Evolutionary conservation across 2,329 filamentous ascomycete species (phyloP).

Genomic region (Epichloe amarillans): DNA sequence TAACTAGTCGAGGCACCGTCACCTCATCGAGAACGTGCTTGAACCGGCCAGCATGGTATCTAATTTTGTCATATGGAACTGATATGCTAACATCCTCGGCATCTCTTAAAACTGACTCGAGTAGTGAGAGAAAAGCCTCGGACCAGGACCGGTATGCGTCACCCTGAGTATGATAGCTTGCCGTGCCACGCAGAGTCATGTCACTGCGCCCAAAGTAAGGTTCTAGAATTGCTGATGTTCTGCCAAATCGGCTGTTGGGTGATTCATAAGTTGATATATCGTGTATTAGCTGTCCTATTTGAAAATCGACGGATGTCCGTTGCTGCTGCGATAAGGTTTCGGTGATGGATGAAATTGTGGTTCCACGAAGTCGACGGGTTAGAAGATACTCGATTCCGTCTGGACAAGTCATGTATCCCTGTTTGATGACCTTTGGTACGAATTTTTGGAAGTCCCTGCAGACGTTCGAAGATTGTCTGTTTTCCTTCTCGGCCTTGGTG

Average conservation of each 20-base stretch:
- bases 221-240: constrained; percentile 14
- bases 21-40: constrained; percentile 38
- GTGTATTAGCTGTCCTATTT: constrained; percentile 33
- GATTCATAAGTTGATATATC: constrained; percentile 30
- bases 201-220: background rate
- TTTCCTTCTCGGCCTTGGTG: background rate
- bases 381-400: constrained; percentile 29
- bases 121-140: constrained; percentile 39
- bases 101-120: constrained; percentile 44
- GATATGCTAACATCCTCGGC: constrained; percentile 46
- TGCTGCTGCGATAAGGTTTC: constrained; percentile 21
- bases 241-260: constrained; percentile 35
- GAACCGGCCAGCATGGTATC: constrained; percentile 37
- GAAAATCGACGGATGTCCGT: constrained; percentile 27
- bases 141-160: constrained; percentile 32
- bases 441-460: constrained; percentile 8
- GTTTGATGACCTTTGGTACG: constrained; percentile 27
- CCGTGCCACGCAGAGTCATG: background rate
- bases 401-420: constrained; percentile 18
- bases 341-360: constrained; percentile 23
- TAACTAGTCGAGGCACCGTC: constrained; percentile 35
- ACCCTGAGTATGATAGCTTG: background rate
- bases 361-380: constrained; percentile 24
- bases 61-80: constrained; percentile 42
- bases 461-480: too few species aligned